Evolutionary conservation across 2,329 filamentous ascomycete genomes (phyloP), one percentile per base, ranked within the genome.

Genomic region (Colletotrichum sp.): DNA sequence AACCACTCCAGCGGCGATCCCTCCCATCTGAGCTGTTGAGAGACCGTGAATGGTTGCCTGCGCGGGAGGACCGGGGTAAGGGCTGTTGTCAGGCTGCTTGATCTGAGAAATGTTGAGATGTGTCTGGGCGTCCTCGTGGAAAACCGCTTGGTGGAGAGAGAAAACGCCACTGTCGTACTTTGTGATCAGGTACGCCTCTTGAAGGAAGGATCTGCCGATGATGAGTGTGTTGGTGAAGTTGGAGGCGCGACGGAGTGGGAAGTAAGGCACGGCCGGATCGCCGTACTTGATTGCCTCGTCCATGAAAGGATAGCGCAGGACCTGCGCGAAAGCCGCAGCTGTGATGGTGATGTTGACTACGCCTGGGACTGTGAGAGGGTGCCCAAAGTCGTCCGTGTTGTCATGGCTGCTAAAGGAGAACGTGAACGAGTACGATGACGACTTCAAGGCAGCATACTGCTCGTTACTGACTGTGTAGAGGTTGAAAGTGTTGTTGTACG

Each of bases 201-300:
- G 94, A 70, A 95, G 84, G 78, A 95, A 95, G 0, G 91, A 89
- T 39, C 93, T 88, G 9, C 94, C 94, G 44, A 95, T 88, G 15
- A 93, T 89, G 81, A 91, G 89, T 4, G 72, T 72, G 55, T 72
- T 68, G 77, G 91, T 88, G 16, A 86, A 86, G 44, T 88, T 87
- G 72, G 90, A 87, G 25, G 87, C 80, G 13, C 90, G 86, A 79
- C 91, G 89, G 68, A 95, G 86, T 5, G 93, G 93, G 75, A 95
- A 95, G 80, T 95, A 95, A 13, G 88, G 89, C 12, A 89, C 81
- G 44, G 85, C 85, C 11, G 86, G 83, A 8, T 87, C 84, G 39
- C 84, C 86, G 72, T 87, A 89, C 63, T 82, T 78, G 77, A 89
- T 88, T 25, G 81, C 79, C 48, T 83, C 82, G 66, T 86, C 83